These are phyloP conservation scores for Rhizopogon vinicolor DNA, from an alignment of 768 basidiomycete species.

Conservation along the genomic window DNA sequence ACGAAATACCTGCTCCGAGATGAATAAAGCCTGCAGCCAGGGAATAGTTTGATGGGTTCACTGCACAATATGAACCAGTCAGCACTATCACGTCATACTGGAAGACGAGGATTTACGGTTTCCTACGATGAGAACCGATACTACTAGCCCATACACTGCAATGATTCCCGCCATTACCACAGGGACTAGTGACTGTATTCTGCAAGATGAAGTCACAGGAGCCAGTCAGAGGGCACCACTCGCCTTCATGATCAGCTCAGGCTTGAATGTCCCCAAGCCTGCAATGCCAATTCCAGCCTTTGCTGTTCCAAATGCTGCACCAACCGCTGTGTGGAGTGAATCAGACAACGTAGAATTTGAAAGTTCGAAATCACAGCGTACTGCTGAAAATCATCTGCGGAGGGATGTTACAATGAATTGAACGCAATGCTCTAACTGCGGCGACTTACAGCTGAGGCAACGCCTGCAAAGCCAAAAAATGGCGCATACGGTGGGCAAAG, in stretches of 20 bases:
- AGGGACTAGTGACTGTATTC: conserved; percentile 79
- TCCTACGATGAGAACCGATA: conserved; percentile 88
- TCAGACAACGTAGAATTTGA: conserved; percentile 4
- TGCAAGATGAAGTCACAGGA: not conserved
- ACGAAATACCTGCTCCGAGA: conserved; percentile 87
- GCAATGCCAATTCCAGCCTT: conserved; percentile 98
- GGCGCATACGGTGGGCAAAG: conserved; percentile 91
- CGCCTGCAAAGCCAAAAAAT: conserved; percentile 98
- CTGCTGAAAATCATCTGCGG: conserved; percentile 94
- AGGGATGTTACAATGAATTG: not conserved
- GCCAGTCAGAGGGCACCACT: conserved; percentile 1
- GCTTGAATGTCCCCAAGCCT: conserved; percentile 88
- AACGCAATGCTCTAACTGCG: not conserved
- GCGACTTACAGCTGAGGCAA: conserved; percentile 78
- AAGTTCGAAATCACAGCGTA: conserved; percentile 38
- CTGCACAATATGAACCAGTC: conserved; percentile 32
- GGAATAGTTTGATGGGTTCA: conserved; percentile 64
- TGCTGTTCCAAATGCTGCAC: conserved; percentile 94
- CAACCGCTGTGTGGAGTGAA: conserved; percentile 58
- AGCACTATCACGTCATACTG: conserved; percentile 6
- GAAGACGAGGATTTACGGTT: conserved; percentile 34
- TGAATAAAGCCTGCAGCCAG: conserved; percentile 88
- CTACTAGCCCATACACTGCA: conserved; percentile 95
- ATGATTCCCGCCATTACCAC: conserved; percentile 99
- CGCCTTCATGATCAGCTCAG: conserved; percentile 98